These are phyloP conservation scores for Annulohypoxylon maeteangense DNA, from an alignment of 495 filamentous ascomycete genomes.

Conservation along the genomic window DNA sequence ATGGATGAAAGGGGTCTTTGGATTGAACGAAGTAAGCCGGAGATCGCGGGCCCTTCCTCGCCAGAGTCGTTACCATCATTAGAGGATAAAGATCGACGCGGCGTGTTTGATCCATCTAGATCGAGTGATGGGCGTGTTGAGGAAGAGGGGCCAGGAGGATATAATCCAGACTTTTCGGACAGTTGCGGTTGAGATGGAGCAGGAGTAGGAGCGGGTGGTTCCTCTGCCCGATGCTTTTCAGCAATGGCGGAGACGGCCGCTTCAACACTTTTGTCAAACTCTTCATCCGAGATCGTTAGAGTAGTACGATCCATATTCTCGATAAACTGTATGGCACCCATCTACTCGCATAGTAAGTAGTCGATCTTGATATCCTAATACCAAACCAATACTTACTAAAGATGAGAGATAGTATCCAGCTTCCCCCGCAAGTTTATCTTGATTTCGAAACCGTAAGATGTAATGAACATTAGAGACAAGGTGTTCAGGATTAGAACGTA, in stretches of 20 bases:
- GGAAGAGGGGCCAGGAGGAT: conserved; percentile 44
- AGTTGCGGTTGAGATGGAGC: conserved; percentile 57
- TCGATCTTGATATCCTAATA: conserved; percentile 21
- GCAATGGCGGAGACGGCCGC: conserved; percentile 96
- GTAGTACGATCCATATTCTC: conserved; percentile 95
- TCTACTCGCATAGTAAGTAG: conserved; percentile 59
- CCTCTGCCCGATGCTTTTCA: conserved; percentile 75
- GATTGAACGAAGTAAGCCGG: conserved; percentile 88
- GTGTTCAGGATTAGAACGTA: conserved; percentile 93
- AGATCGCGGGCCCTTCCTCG: conserved; percentile 81
- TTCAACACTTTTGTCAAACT: conserved; percentile 95
- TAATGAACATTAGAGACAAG: conserved; percentile 98
- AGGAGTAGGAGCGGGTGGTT: conserved; percentile 50
- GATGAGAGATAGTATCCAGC: conserved; percentile 98
- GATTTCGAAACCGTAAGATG: conserved; percentile 94
- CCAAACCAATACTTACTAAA: conserved; percentile 65
- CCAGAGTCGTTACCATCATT: conserved; percentile 60
- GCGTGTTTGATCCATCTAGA: conserved; percentile 54
- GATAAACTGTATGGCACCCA: conserved; percentile 96
- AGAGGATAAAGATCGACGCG: conserved; percentile 55
- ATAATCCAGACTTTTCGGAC: conserved; percentile 71
- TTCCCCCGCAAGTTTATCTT: conserved; percentile 95
- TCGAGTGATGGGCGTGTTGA: conserved; percentile 57
- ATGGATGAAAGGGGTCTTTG: conserved; percentile 92
- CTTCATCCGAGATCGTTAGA: conserved; percentile 91